A percentile compares a stretch with the other conserved stretches of the same genome.
Evolutionary conservation across 257 asterid genomes (phyloP).

Genomic region (Petunia secreta): DNA sequence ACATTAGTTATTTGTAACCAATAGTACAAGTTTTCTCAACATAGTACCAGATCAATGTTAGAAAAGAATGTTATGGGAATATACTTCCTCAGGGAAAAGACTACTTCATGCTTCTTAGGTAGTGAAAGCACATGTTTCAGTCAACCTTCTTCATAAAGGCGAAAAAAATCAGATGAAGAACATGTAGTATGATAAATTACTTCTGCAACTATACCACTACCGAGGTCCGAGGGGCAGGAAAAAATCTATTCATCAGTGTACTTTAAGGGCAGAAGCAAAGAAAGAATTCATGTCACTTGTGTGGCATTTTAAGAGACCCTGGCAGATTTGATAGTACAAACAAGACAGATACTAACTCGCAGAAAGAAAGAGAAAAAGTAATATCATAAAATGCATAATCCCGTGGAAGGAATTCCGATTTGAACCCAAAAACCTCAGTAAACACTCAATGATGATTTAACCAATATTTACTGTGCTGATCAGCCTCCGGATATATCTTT

Average conservation of each 20-base stretch:
- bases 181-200: neutral
- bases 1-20: too few species aligned
- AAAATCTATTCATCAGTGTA: neutral
- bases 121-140: neutral
- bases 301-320: neutral
- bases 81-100: neutral
- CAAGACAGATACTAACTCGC: neutral
- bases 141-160: neutral
- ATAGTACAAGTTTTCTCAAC: too few species aligned
- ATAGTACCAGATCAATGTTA: too few species aligned
- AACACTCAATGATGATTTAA: neutral
- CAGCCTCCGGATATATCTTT: neutral
- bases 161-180: neutral
- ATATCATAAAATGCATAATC: neutral
- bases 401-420: neutral
- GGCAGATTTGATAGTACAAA: neutral
- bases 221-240: neutral
- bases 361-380: neutral
- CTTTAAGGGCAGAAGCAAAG: neutral
- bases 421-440: neutral
- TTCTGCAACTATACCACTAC: neutral
- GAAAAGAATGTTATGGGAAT: too few species aligned
- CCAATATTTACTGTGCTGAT: neutral
- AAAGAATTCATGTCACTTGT: neutral
- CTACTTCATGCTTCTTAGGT: neutral